These are phyloP conservation scores for Vaucheria bursata DNA, from an alignment of 352 stramenopile genomes.

Conservation along the genomic window DNA sequence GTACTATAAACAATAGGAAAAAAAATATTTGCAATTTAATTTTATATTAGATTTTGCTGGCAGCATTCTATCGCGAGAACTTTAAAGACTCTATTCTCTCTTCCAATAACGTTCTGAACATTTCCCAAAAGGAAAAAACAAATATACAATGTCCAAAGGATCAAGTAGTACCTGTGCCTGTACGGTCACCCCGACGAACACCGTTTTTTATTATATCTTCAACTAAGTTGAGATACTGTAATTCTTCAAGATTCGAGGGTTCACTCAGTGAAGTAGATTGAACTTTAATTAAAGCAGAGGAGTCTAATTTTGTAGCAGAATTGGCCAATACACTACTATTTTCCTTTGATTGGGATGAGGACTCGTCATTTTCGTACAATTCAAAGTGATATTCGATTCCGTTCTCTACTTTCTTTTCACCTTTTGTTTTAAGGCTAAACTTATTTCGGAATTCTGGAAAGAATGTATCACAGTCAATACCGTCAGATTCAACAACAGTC, in stretches of 20 bases:
- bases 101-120: no score
- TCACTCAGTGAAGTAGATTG: constrained; percentile 31
- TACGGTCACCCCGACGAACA: constrained; percentile 84
- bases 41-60: no score
- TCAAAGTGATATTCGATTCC: constrained; percentile 44
- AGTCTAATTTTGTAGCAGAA: constrained; percentile 23
- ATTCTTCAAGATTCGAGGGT: constrained; percentile 64
- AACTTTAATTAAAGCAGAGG: constrained; percentile 28
- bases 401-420: constrained; percentile 30
- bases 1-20: no score
- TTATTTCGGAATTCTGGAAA: constrained; percentile 51
- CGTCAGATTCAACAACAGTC: constrained; percentile 24
- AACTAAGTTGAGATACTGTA: constrained; percentile 87
- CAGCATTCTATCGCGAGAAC: no score
- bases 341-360: neutral
- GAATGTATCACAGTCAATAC: constrained; percentile 80
- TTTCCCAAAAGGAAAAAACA: no score
- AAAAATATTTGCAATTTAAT: no score
- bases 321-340: neutral
- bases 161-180: constrained; percentile 85
- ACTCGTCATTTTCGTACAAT: constrained; percentile 24
- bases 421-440: constrained; percentile 27
- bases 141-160: no score
- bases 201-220: constrained; percentile 89
- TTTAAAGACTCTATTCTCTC: no score